These are phyloP conservation scores for Lasiodiplodia hormozganensis DNA, from an alignment of 2,329 filamentous ascomycete genomes.

Conservation along the genomic window DNA sequence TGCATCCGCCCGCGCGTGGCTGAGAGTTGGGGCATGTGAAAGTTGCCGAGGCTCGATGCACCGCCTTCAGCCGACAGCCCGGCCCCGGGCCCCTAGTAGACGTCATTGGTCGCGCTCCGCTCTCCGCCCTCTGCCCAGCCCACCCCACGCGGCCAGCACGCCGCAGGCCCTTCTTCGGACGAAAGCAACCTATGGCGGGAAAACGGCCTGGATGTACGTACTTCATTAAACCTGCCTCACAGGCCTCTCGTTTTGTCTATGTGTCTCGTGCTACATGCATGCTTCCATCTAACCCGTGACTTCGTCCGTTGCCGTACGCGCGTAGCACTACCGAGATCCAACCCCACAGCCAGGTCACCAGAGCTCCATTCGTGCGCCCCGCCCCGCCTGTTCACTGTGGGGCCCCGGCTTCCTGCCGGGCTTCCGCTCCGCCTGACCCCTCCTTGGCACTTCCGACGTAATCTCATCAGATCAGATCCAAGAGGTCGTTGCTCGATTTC, in stretches of 20 bases:
- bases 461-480: slow-evolving; percentile 29
- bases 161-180: slow-evolving; percentile 1
- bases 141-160: background rate
- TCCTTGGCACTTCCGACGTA: slow-evolving; percentile 14
- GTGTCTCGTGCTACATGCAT: slow-evolving; percentile 20
- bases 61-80: slow-evolving; percentile 9
- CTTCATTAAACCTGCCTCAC: slow-evolving; percentile 8
- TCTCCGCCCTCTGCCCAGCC: slow-evolving; percentile 15
- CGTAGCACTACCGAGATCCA: slow-evolving; percentile 2
- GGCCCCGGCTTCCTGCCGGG: slow-evolving; percentile 1
- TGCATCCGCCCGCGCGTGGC: slow-evolving; percentile 6
- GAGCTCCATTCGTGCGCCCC: slow-evolving; percentile 21
- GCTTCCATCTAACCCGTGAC: slow-evolving; percentile 14
- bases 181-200: slow-evolving; percentile 8
- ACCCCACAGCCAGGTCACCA: background rate
- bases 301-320: slow-evolving; percentile 12
- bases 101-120: slow-evolving; percentile 13
- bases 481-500: slow-evolving; percentile 26
- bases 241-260: slow-evolving; percentile 8
- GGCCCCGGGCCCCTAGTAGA: background rate
- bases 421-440: slow-evolving; percentile 19
- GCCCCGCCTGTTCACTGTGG: slow-evolving; percentile 21
- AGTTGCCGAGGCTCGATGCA: slow-evolving; percentile 18
- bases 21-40: slow-evolving; percentile 18
- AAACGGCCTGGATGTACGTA: background rate